These are phyloP conservation scores for Vaccinium vitisidaea DNA, from an alignment of 148 eudicot genomes.

Conservation along the genomic window DNA sequence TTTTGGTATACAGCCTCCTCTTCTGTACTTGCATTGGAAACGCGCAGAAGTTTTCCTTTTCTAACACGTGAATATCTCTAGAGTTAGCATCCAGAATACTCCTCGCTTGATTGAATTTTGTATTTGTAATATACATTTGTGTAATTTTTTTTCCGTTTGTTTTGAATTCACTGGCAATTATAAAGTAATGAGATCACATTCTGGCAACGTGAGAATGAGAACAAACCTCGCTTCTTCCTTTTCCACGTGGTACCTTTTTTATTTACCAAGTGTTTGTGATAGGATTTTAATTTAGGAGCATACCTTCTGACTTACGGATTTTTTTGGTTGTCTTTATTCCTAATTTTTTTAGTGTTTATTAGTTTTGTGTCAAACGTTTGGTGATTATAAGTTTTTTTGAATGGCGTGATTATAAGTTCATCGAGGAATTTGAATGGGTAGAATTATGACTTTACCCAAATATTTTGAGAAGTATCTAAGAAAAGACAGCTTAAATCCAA, in stretches of 20 bases:
- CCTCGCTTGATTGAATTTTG: slow-evolving; percentile 12
- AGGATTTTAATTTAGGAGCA: too few relatives aligned
- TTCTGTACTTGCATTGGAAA: not conserved
- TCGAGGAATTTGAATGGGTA: too few relatives aligned
- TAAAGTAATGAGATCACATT: slow-evolving; percentile 9
- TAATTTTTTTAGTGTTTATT: not conserved
- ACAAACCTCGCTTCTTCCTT: not conserved
- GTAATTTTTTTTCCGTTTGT: slow-evolving; percentile 6
- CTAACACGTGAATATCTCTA: not conserved
- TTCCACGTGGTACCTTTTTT: not conserved
- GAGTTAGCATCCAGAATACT: not conserved
- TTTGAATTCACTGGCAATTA: not conserved
- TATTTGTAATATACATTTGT: slow-evolving; percentile 31
- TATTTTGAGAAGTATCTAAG: too few relatives aligned
- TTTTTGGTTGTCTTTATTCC: too few relatives aligned
- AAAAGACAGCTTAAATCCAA: too few relatives aligned
- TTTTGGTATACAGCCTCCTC: slow-evolving; percentile 2
- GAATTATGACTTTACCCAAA: too few relatives aligned
- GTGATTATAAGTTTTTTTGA: too few relatives aligned
- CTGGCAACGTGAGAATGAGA: not conserved
- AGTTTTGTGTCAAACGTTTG: too few relatives aligned
- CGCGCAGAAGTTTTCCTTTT: not conserved
- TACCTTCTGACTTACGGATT: too few relatives aligned
- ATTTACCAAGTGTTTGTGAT: not conserved
- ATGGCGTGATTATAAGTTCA: too few relatives aligned